These are phyloP conservation scores for Oldenlandia corymbosa DNA, from an alignment of 257 asterid genomes.

Conservation along the genomic window DNA sequence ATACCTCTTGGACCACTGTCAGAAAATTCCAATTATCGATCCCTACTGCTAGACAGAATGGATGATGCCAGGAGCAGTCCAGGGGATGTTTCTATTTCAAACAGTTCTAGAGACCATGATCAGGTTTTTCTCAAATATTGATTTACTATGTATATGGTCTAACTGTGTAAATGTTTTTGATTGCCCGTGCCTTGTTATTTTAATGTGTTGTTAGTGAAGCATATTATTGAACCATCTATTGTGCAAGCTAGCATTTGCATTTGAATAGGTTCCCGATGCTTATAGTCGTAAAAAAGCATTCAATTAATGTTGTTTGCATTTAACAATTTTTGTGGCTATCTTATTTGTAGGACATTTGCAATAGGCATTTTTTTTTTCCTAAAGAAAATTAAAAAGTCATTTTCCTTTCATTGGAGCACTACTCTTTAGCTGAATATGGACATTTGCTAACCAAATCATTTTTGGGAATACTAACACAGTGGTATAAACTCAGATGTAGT, in stretches of 20 bases:
- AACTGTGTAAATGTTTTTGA: background rate
- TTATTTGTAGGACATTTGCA: background rate
- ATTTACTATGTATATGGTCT: background rate
- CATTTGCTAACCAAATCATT: background rate
- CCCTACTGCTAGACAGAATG: constrained; percentile 16
- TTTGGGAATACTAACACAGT: background rate
- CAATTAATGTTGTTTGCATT: background rate
- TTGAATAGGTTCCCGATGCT: background rate
- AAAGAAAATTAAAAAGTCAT: background rate
- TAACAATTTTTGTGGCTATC: background rate
- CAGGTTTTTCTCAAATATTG: constrained; percentile 23
- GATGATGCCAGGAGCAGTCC: constrained; percentile 16
- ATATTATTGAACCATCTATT: background rate
- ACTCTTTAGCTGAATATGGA: background rate
- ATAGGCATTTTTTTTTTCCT: background rate
- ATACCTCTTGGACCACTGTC: constrained; percentile 13
- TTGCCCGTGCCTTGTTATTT: background rate
- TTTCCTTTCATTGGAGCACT: background rate
- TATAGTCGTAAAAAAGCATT: background rate
- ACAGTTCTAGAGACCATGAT: constrained; percentile 17
- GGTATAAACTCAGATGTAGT: no score
- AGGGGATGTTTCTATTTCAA: constrained; percentile 11
- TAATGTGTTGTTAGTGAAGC: background rate
- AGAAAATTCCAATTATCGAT: constrained; percentile 11
- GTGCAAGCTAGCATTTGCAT: background rate